Percentiles rank a stretch among this genome's conserved stretches.
Conservation (phyloP, 768 basidiomycete genomes). For the Serendipita sp. region DNA sequence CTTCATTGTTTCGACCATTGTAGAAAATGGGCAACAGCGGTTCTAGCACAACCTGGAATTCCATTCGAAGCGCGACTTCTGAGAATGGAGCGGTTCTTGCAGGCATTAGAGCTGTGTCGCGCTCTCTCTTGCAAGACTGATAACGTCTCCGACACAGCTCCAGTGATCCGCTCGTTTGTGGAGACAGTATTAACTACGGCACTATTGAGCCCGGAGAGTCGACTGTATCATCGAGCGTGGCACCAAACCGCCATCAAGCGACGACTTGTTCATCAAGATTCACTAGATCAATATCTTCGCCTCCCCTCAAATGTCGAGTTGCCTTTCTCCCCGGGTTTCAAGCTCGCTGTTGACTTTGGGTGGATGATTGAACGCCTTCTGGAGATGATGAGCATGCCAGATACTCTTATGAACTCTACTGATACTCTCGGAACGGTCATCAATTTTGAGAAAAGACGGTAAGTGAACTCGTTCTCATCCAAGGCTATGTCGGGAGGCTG, state of each 20-base stretch:
- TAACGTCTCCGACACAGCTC: slow-evolving; percentile 27
- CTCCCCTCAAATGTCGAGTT: not conserved
- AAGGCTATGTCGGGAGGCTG: slow-evolving; percentile 11
- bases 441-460: slow-evolving; percentile 76
- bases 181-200: slow-evolving; percentile 66
- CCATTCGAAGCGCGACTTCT: slow-evolving; percentile 48
- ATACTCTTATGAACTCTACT: slow-evolving; percentile 41
- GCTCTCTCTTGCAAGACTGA: slow-evolving; percentile 22
- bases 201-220: slow-evolving; percentile 59
- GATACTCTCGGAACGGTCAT: slow-evolving; percentile 45
- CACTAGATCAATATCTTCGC: slow-evolving; percentile 20
- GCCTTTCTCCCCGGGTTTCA: slow-evolving; percentile 28
- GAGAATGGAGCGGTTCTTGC: slow-evolving; percentile 57
- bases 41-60: slow-evolving; percentile 46
- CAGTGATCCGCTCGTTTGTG: slow-evolving; percentile 63
- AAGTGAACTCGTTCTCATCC: slow-evolving; percentile 13
- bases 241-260: slow-evolving; percentile 52
- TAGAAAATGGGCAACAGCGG: slow-evolving; percentile 59
- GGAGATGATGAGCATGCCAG: slow-evolving; percentile 60
- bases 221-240: slow-evolving; percentile 68
- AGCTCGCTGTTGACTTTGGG: slow-evolving; percentile 57
- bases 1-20: not conserved
- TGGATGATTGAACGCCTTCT: slow-evolving; percentile 73
- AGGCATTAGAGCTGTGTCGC: slow-evolving; percentile 59
- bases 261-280: slow-evolving; percentile 40